These are phyloP conservation scores for Pichia sporocuriosa DNA, from an alignment of 805 yeast genomes.

Conservation along the genomic window DNA sequence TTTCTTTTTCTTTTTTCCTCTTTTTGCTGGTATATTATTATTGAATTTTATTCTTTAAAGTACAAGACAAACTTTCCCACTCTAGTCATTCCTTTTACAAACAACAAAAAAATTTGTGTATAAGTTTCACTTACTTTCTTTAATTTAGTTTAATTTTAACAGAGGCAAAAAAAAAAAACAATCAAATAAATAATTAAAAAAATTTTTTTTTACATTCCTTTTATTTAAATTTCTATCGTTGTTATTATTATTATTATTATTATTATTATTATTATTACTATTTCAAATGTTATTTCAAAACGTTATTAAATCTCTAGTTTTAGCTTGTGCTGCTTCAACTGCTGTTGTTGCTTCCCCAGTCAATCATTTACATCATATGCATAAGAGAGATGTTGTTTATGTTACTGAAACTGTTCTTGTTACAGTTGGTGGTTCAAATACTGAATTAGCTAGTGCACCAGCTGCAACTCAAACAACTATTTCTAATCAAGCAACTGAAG, in stretches of 20 bases:
- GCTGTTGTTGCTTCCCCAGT: conserved; percentile 59
- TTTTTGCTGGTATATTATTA: too few species aligned
- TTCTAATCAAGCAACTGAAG: conserved; percentile 8
- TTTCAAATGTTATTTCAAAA: conserved; percentile 20
- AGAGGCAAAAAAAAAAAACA: background rate
- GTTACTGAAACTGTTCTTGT: conserved; percentile 45
- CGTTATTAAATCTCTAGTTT: conserved; percentile 32
- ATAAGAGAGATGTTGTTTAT: conserved; percentile 48
- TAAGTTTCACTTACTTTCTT: background rate
- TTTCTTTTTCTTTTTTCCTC: background rate
- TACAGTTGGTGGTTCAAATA: conserved; percentile 34
- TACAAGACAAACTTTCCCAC: conserved; percentile 12
- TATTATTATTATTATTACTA: too few species aligned
- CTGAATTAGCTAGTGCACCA: conserved; percentile 28
- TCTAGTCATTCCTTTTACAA: conserved; percentile 20
- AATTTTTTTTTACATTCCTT: conserved; percentile 9
- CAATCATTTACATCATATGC: conserved; percentile 52
- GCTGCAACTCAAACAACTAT: conserved; percentile 23
- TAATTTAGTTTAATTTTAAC: too few species aligned
- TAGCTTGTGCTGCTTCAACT: conserved; percentile 41
- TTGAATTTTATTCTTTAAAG: background rate
- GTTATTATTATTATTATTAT: too few species aligned
- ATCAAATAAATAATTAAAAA: too few species aligned
- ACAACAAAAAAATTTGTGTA: too few species aligned
- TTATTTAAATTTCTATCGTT: conserved; percentile 2